Conservation (phyloP, 768 basidiomycete species). For the Russula dissimulans region DNA sequence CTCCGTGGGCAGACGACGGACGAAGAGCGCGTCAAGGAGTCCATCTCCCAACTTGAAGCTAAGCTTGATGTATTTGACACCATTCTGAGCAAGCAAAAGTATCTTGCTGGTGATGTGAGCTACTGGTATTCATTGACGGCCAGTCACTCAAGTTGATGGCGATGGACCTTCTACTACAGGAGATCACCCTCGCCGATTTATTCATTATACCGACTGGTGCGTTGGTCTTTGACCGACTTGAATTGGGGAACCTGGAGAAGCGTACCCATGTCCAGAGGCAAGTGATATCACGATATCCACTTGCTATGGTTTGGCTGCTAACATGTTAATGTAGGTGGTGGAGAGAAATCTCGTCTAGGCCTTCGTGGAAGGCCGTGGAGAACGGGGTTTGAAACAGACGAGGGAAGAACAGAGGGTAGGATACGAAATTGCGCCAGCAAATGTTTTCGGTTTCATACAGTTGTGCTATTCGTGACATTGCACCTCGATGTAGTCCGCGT, state of each 20-base stretch:
- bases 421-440: no score
- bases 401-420: no score
- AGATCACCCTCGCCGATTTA: conserved; percentile 9
- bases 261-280: conserved; percentile 6
- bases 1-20: not conserved
- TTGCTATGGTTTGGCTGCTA: not conserved
- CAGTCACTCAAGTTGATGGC: not conserved
- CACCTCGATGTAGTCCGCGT: no score
- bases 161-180: not conserved
- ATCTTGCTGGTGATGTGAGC: conserved; percentile 15
- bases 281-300: not conserved
- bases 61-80: conserved; percentile 7
- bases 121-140: not conserved
- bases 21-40: not conserved
- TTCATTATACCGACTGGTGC: conserved; percentile 2
- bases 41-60: not conserved
- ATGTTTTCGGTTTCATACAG: no score
- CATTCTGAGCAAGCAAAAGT: conserved; percentile 11
- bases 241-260: not conserved
- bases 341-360: conserved; percentile 6
- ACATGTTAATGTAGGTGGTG: conserved; percentile 9
- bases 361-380: conserved; percentile 8
- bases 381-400: not conserved
- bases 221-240: not conserved
- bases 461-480: no score